Conservation (phyloP, 73 alveolate genomes). For the Paramecium bursaria region DNA sequence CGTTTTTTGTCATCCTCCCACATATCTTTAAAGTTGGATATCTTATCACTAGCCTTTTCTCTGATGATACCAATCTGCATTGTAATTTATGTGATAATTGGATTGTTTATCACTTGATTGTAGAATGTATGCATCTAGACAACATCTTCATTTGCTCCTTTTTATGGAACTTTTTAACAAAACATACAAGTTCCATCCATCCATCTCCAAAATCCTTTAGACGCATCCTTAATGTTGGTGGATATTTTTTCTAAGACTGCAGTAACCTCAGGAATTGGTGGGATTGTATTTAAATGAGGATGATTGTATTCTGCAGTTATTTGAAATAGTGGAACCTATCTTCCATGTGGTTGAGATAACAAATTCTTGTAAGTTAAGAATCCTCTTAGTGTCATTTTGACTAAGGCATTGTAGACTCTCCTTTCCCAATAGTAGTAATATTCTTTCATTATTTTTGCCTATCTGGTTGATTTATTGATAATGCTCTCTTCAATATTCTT, state of each 20-base stretch:
- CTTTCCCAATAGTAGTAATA: slow-evolving; percentile 98
- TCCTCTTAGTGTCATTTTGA: slow-evolving; percentile 96
- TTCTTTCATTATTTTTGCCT: slow-evolving; percentile 95
- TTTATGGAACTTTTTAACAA: slow-evolving; percentile 76
- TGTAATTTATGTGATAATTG: slow-evolving; percentile 24
- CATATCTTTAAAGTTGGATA: slow-evolving; percentile 12
- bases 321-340: slow-evolving; percentile 80
- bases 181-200: slow-evolving; percentile 88
- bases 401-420: slow-evolving; percentile 98
- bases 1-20: slow-evolving; percentile 72
- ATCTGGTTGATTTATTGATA: slow-evolving; percentile 87
- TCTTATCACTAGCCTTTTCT: slow-evolving; percentile 57
- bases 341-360: slow-evolving; percentile 74
- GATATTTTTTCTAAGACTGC: slow-evolving; percentile 81
- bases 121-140: slow-evolving; percentile 31
- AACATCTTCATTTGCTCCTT: slow-evolving; percentile 45
- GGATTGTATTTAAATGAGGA: slow-evolving; percentile 86
- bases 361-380: slow-evolving; percentile 81
- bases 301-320: slow-evolving; percentile 78
- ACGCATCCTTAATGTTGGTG: slow-evolving; percentile 78
- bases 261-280: slow-evolving; percentile 84
- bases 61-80: slow-evolving; percentile 53
- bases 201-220: slow-evolving; percentile 89
- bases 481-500: slow-evolving; percentile 98
- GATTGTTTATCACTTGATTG: slow-evolving; percentile 28